A percentile compares a stretch with the other conserved stretches of the same genome.
phyloP scores from a whole-genome alignment of 352 stramenopile genomes.

The Saprolegnia diclina region DNA sequence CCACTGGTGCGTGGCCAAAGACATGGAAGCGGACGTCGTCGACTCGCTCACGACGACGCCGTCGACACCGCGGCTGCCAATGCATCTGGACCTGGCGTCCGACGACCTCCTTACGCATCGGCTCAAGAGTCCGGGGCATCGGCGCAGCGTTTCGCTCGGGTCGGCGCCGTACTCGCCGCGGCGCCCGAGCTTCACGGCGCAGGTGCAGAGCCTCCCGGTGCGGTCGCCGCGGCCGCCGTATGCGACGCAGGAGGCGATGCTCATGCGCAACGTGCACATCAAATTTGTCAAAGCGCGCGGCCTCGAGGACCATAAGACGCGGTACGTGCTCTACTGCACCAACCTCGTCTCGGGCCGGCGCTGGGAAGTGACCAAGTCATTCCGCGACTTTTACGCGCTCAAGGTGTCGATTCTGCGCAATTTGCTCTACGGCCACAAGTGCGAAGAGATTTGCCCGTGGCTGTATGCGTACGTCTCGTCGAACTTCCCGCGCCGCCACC shows the following conservation, averaged over 20 bases:
- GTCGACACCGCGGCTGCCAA: not conserved
- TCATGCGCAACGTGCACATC: conserved; percentile 70
- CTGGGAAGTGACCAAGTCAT: conserved; percentile 76
- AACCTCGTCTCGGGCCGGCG: conserved; percentile 25
- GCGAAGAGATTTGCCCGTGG: conserved; percentile 72
- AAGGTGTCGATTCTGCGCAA: conserved; percentile 53
- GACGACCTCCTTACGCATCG: no score
- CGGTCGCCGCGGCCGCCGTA: no score
- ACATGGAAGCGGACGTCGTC: not conserved
- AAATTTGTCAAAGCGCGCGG: conserved; percentile 65
- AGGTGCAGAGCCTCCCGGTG: not conserved
- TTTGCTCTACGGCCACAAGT: conserved; percentile 76
- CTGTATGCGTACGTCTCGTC: conserved; percentile 75
- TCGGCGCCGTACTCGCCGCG: not conserved
- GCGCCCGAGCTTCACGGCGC: not conserved
- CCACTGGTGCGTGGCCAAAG: not conserved
- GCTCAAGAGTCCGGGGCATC: not conserved
- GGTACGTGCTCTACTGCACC: not conserved
- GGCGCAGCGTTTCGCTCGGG: not conserved
- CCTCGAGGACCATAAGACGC: not conserved
- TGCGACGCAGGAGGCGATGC: conserved; percentile 38
- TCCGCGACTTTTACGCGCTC: conserved; percentile 73
- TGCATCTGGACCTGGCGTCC: not conserved
- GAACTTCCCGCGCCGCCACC: conserved; percentile 67
- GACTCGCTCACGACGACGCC: not conserved